Conservation (phyloP, 2,329 filamentous ascomycete genomes). For the Colletotrichum sp. region DNA sequence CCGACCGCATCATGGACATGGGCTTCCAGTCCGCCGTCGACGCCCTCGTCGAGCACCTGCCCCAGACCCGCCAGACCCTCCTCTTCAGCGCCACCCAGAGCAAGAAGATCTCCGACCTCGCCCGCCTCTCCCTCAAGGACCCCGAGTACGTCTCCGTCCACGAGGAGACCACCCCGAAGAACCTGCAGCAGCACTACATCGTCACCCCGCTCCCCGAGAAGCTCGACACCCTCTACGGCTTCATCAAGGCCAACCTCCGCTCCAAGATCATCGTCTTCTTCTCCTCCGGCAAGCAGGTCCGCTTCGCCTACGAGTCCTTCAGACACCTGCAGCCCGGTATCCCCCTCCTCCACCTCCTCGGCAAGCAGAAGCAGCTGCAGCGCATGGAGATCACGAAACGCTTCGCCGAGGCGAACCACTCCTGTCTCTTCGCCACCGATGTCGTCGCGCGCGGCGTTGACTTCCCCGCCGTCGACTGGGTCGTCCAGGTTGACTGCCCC, state of each 20-base stretch:
- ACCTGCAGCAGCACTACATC: conserved; percentile 90
- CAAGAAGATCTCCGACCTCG: conserved; percentile 90
- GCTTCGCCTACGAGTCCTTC: conserved; percentile 94
- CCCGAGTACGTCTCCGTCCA: conserved; percentile 97
- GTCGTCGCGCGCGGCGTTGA: conserved; percentile 93
- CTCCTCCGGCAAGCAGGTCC: conserved; percentile 94
- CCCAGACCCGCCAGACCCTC: conserved; percentile 84
- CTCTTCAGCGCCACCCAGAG: conserved; percentile 97
- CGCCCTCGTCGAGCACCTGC: conserved; percentile 90
- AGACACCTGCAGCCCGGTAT: conserved; percentile 94
- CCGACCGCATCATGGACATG: conserved; percentile 97
- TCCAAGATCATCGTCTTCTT: conserved; percentile 95
- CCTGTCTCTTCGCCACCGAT: conserved; percentile 94
- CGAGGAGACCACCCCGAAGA: conserved; percentile 83
- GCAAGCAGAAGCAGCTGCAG: conserved; percentile 89
- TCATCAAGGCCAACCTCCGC: conserved; percentile 89
- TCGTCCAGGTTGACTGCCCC: conserved; percentile 97
- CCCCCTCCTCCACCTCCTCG: conserved; percentile 89
- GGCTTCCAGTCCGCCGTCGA: conserved; percentile 91
- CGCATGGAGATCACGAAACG: conserved; percentile 86
- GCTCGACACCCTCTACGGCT: conserved; percentile 89
- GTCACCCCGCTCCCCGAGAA: conserved; percentile 86
- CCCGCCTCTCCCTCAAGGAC: conserved; percentile 84
- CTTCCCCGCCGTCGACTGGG: conserved; percentile 97
- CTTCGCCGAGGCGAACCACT: conserved; percentile 81